Evolutionary conservation across 73 alveolate species (phyloP).

Genomic region (Tetrahymena thermophila): DNA sequence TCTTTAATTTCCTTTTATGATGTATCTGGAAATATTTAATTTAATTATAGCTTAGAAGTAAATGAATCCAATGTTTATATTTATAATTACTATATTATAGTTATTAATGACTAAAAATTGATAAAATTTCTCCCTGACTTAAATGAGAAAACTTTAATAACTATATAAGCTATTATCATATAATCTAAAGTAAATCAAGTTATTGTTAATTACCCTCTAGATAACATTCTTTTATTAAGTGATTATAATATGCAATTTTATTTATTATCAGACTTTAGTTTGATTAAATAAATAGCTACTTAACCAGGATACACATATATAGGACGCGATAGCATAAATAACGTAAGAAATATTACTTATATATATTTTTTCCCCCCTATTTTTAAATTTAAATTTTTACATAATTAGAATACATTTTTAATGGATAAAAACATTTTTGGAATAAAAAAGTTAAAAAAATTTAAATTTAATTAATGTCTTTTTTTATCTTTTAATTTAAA

Average conservation of each 20-base stretch:
- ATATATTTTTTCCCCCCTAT: neutral
- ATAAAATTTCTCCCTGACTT: neutral
- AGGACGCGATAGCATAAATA: neutral
- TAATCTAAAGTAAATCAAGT: too few relatives aligned
- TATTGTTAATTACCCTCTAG: neutral
- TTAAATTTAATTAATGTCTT: too few relatives aligned
- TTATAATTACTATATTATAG: neutral
- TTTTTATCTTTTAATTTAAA: too few relatives aligned
- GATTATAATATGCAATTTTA: neutral
- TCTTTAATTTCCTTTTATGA: neutral
- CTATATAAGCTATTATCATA: neutral
- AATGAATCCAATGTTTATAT: neutral
- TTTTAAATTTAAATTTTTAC: too few relatives aligned
- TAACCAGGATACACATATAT: too few relatives aligned
- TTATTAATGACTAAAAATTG: neutral
- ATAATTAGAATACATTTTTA: too few relatives aligned
- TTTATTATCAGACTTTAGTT: neutral
- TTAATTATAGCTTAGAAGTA: neutral
- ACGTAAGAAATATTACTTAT: too few relatives aligned
- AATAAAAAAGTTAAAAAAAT: too few relatives aligned
- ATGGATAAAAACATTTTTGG: too few relatives aligned
- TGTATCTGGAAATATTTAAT: neutral
- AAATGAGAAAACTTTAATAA: neutral
- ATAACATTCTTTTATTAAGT: neutral
- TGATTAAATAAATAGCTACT: neutral